Percentiles rank a stretch among this genome's conserved stretches.
phyloP scores from a whole-genome alignment of 2,329 filamentous ascomycete genomes.

The Aspergillus novoparasiticus region DNA sequence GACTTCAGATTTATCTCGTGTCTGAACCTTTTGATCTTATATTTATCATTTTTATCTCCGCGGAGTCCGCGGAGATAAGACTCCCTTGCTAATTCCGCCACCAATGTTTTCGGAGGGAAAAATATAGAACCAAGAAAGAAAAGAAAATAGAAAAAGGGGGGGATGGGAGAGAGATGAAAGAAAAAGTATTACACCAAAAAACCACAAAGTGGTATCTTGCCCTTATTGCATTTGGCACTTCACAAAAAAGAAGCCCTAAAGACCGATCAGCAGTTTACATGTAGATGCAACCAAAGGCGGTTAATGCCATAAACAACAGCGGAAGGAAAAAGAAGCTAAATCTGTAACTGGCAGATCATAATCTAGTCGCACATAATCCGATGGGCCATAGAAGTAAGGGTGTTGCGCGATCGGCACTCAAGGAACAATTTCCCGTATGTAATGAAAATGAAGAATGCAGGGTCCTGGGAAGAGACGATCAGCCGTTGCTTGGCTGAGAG shows the following conservation, averaged over 20 bases:
- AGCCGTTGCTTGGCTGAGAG: background rate
- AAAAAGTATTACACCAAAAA: background rate
- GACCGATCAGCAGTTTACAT: background rate
- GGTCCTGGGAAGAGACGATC: background rate
- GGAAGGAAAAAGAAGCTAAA: accelerated
- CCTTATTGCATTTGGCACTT: background rate
- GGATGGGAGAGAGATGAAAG: too few species aligned
- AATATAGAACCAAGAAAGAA: too few species aligned
- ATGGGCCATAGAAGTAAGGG: background rate
- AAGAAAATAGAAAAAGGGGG: too few species aligned
- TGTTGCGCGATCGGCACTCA: background rate
- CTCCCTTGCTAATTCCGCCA: too few species aligned
- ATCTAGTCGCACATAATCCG: background rate
- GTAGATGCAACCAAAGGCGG: background rate
- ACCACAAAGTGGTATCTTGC: background rate
- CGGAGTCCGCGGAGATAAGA: too few species aligned
- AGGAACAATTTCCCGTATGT: background rate
- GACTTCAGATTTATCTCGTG: too few species aligned
- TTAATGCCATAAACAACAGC: background rate
- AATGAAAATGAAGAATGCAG: background rate
- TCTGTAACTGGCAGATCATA: background rate
- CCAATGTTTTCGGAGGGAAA: too few species aligned
- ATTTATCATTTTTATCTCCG: too few species aligned
- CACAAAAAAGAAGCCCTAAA: too few species aligned
- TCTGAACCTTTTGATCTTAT: too few species aligned